These are phyloP conservation scores for Penicillium sp. DNA, from an alignment of 2,329 filamentous ascomycete genomes.

Conservation along the genomic window DNA sequence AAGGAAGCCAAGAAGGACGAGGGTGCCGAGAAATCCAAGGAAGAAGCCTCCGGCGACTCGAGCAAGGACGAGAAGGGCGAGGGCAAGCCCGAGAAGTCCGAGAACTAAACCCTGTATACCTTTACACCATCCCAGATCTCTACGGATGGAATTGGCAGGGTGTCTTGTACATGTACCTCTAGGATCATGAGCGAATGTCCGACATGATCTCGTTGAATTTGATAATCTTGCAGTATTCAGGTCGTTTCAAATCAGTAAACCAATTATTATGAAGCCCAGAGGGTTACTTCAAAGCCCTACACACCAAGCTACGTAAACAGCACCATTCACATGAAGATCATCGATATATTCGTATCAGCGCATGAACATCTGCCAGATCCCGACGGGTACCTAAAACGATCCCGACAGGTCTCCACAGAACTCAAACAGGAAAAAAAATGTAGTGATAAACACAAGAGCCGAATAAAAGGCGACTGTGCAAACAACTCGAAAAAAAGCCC, in stretches of 20 bases:
- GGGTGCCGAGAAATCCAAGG: slow-evolving; percentile 23
- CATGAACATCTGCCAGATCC: slow-evolving; percentile 4
- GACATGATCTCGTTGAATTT: background rate
- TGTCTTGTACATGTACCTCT: background rate
- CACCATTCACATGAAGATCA: slow-evolving; percentile 1
- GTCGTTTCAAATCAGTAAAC: background rate
- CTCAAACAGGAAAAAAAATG: background rate
- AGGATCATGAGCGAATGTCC: background rate
- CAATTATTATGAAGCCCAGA: no score
- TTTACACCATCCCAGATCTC: background rate
- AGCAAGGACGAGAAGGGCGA: background rate
- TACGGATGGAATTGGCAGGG: background rate
- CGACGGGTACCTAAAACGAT: background rate
- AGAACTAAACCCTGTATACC: background rate
- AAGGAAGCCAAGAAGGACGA: slow-evolving; percentile 23
- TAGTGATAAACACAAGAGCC: slow-evolving; percentile 16
- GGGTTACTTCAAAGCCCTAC: no score
- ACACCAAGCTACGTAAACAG: no score
- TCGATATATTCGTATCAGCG: slow-evolving; percentile 18
- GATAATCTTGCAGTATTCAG: background rate
- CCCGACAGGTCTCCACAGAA: slow-evolving; percentile 2
- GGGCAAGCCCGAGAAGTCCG: background rate
- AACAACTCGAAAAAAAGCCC: slow-evolving; percentile 9
- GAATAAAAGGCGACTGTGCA: slow-evolving; percentile 12
- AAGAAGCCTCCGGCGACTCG: background rate